Conservation (phyloP, 768 basidiomycete genomes). For the Xerocomus potaroensis region DNA sequence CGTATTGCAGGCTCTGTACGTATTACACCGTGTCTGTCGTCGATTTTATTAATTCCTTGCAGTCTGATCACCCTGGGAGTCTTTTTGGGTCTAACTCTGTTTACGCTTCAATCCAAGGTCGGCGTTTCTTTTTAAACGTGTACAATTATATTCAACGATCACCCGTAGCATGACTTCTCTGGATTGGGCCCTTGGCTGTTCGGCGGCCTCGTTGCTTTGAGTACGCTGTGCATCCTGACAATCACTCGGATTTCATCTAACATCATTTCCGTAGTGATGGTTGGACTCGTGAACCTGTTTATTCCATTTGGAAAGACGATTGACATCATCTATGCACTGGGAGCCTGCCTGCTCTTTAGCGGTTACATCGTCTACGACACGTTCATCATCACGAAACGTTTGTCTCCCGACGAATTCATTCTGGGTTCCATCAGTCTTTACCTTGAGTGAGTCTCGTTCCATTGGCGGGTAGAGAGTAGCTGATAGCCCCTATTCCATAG, state of each 20-base stretch:
- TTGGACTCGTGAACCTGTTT: constrained; percentile 79
- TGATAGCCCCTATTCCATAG: constrained; percentile 36
- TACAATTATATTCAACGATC: background rate
- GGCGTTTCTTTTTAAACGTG: constrained; percentile 9
- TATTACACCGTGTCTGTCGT: constrained; percentile 5
- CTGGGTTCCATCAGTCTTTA: constrained; percentile 91
- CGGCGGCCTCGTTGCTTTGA: constrained; percentile 72
- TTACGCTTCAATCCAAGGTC: constrained; percentile 93
- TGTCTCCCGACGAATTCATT: constrained; percentile 93
- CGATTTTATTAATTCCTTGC: constrained; percentile 11
- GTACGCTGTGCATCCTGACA: constrained; percentile 37
- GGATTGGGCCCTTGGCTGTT: constrained; percentile 91
- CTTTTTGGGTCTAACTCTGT: constrained; percentile 90
- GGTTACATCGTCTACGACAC: constrained; percentile 93
- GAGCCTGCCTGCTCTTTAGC: constrained; percentile 80
- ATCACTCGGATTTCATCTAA: background rate
- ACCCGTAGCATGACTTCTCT: constrained; percentile 81
- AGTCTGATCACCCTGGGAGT: constrained; percentile 88
- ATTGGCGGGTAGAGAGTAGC: background rate
- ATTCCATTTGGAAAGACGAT: constrained; percentile 79
- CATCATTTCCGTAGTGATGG: constrained; percentile 50
- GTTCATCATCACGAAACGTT: constrained; percentile 78
- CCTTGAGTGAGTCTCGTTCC: constrained; percentile 63
- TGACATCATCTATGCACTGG: constrained; percentile 76
- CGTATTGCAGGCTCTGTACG: constrained; percentile 84